Evolutionary conservation across 2,329 filamentous ascomycete genomes (phyloP), one percentile per base, ranked within the genome.

Genomic region (Aphanocladium album): DNA sequence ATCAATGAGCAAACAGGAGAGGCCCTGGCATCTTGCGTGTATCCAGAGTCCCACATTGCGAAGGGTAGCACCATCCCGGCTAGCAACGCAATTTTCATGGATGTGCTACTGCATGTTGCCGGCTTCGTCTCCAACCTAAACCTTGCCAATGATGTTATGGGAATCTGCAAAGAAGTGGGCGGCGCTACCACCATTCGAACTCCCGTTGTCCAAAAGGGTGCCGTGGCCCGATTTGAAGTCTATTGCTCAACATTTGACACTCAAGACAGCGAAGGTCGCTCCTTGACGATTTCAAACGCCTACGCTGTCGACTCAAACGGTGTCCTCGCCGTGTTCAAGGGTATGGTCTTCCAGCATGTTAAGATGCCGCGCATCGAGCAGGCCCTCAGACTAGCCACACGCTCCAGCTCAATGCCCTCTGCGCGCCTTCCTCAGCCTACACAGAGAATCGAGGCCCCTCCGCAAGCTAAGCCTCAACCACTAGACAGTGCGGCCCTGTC

Each of bases 71-170:
- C 7, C 17, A 51, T 30, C 25, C 49, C 30, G 5, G 49, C 49
- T 25, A 65, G 64, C 39, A 64, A 67, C 14, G 69, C 68, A 5
- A 64, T 66, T 2, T 68, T 72, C 55, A 64, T 68, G 17, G 71
- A 72, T 47, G 71, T 68, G 2, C 62, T 72, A 16, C 68, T 72
- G 0, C 71, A 72, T 49, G 67, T 69, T 2, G 68, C 71, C 1
- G 71, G 71, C 2, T 72, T 71, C 59, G 64, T 71, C 6, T 70
- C 70, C 21, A 72, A 72, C 51, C 61, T 63, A 12, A 66, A 66
- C 19, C 67, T 69, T 16, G 56, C 60, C 11, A 52, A 68, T 3
- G 67, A 69, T 27, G 64, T 67, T 6, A 69, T 67, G 17, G 70
- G 68, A 33, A 72, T 72, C 49, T 72, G 70, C 30, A 51, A 51